These are phyloP conservation scores for Lobosporangium transversale DNA, from an alignment of 192 early-diverging fungal species.

Conservation along the genomic window DNA sequence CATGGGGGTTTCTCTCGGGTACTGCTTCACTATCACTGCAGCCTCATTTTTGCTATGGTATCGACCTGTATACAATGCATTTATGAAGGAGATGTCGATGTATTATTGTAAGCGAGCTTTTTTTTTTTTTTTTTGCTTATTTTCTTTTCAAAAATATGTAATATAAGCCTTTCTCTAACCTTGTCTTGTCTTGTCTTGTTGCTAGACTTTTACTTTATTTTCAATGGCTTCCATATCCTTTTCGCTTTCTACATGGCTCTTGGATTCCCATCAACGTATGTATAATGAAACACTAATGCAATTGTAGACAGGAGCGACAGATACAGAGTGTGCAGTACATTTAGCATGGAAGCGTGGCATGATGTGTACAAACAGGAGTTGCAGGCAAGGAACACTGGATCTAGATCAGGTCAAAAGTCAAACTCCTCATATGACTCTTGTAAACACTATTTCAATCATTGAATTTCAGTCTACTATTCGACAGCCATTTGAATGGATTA, in stretches of 20 bases:
- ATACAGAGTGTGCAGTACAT: too few species aligned
- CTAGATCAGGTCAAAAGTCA: too few species aligned
- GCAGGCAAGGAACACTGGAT: too few species aligned
- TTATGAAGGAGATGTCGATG: constrained; percentile 85
- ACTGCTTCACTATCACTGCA: constrained; percentile 78
- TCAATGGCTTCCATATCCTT: constrained; percentile 85
- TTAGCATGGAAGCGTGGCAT: too few species aligned
- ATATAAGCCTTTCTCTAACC: too few species aligned
- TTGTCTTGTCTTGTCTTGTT: not conserved
- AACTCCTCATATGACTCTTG: too few species aligned
- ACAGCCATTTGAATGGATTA: too few species aligned
- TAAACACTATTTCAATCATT: too few species aligned
- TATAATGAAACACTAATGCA: too few species aligned
- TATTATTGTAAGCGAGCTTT: constrained; percentile 74
- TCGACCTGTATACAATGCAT: constrained; percentile 88
- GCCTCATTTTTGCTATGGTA: constrained; percentile 90
- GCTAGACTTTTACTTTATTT: constrained; percentile 82
- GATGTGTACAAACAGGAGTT: too few species aligned
- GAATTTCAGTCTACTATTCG: too few species aligned
- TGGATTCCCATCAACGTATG: constrained; percentile 83
- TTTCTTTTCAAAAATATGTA: not conserved
- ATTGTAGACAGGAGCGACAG: too few species aligned
- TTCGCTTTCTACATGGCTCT: constrained; percentile 87
- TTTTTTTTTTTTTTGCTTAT: not conserved
- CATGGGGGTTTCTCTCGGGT: constrained; percentile 80